Base-by-base conservation (phyloP, 2,329 filamentous ascomycete species). In the Pseudogymnoascus sp. region DNA sequence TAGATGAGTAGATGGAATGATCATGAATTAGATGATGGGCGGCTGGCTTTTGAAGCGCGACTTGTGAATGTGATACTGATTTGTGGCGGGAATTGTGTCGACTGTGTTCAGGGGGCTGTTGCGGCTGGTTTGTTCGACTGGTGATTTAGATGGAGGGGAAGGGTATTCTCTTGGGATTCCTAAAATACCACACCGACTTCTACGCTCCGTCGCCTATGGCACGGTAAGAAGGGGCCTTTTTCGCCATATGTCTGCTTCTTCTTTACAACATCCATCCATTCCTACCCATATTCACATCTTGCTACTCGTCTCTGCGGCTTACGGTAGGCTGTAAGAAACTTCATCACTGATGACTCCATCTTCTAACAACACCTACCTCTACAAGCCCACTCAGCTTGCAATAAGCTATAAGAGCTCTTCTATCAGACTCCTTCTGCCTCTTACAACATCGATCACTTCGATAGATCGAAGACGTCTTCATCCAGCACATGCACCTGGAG, bases 1-100 rank as follows among this genome's bases (percentile, higher is more conserved):
- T 55, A 55, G 49, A 55, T 55, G 29, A 21, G 29, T 55, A 55
- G 49, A 55, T 33, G 49, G 49, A 35, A 55, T 55, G 29, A 55
- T 33, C n/a, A 55, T 35, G 49, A 55, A 55, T 35, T 55, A 55
- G 49, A 55, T 33, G 49, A 55, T 55, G 4, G 10, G 21, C 29
- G 29, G 8, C n/a, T 33, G n/a, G n/a, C 29, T 11, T 52, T 33
- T 55, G 8, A 21, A 33, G 29, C 6, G 16, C 14, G 49, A 33
- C 10, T 33, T 31, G 26, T 55, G 23, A 31, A 16, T 7, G 45
- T 52, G 45, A 52, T 52, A 23, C 4, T 23, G 39, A 31, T 8
- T 26, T 26, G 21, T 45, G 41, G 11, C 5, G n/a, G 10, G 6
- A 6, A 38, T 38, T 14, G n/a, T 16, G 37, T 38, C 23, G 41